phyloP scores from a whole-genome alignment of 2,329 filamentous ascomycete genomes.

The Ceratocystis albifundus region DNA sequence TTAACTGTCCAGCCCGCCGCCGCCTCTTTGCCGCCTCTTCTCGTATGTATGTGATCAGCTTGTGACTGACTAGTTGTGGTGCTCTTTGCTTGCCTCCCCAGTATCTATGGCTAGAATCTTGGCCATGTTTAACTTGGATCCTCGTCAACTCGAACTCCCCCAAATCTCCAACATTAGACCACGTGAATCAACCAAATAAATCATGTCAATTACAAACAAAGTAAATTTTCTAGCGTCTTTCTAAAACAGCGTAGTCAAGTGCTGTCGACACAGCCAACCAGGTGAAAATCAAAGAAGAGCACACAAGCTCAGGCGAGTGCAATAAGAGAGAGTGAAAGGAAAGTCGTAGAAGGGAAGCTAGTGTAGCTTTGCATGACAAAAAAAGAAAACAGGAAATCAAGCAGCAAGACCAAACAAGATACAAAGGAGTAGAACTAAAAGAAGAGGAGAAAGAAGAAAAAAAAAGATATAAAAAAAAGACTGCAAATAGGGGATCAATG shows the following conservation, averaged over 20 bases:
- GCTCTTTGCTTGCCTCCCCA: neutral
- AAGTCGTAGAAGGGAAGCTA: neutral
- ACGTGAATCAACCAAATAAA: too few species aligned
- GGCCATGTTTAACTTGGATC: neutral
- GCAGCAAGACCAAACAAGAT: neutral
- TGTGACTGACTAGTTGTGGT: neutral
- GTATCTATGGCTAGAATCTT: neutral
- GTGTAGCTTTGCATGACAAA: conserved; percentile 1
- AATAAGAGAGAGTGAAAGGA: neutral
- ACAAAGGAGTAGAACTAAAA: neutral
- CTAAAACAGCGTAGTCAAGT: neutral
- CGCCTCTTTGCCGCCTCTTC: neutral
- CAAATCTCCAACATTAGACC: too few species aligned
- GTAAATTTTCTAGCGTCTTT: conserved; percentile 2
- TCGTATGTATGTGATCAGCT: neutral
- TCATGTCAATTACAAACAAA: neutral
- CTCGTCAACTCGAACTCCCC: neutral
- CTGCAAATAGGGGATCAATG: neutral
- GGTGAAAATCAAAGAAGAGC: neutral
- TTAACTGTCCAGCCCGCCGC: too few species aligned
- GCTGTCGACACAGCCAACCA: neutral
- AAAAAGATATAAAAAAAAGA: conserved; percentile 15
- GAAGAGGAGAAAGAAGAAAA: conserved; percentile 13
- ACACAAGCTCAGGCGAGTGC: neutral
- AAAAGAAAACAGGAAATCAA: neutral